Evolutionary conservation across 2,329 filamentous ascomycete species (phyloP).

Genomic region (Stagonosporopsis cucurbitacearum): DNA sequence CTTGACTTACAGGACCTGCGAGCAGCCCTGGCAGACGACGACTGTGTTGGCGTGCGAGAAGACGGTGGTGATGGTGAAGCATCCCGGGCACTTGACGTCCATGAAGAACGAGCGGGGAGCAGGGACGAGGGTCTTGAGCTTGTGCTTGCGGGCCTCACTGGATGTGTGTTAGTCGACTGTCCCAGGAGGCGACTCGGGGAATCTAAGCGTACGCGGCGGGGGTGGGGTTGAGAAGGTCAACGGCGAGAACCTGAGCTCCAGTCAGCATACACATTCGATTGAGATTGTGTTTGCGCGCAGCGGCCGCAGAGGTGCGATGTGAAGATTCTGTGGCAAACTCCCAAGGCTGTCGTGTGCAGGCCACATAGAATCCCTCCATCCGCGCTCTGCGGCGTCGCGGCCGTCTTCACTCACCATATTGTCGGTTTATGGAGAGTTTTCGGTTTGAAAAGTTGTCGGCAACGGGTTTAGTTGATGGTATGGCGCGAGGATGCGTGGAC

Average conservation of each 20-base stretch:
- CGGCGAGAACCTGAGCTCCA: slow-evolving; percentile 87
- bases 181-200: slow-evolving; percentile 20
- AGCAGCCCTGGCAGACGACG: slow-evolving; percentile 99
- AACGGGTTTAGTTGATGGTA: slow-evolving; percentile 43
- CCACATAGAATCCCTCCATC: slow-evolving; percentile 21
- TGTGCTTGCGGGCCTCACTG: slow-evolving; percentile 97
- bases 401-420: slow-evolving; percentile 48
- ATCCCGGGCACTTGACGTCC: slow-evolving; percentile 99
- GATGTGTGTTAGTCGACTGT: slow-evolving; percentile 36
- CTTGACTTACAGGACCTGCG: slow-evolving; percentile 76
- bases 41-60: slow-evolving; percentile 99
- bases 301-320: slow-evolving; percentile 27
- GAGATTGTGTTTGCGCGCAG: slow-evolving; percentile 19
- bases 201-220: slow-evolving; percentile 69
- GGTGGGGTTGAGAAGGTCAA: slow-evolving; percentile 99
- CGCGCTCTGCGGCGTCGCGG: slow-evolving; percentile 19
- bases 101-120: slow-evolving; percentile 99
- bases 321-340: slow-evolving; percentile 40
- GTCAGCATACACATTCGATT: slow-evolving; percentile 25
- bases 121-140: slow-evolving; percentile 99
- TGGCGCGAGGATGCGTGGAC: slow-evolving; percentile 44
- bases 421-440: slow-evolving; percentile 45
- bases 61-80: slow-evolving; percentile 99
- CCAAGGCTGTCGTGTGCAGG: slow-evolving; percentile 43
- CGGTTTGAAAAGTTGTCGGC: slow-evolving; percentile 35